phyloP scores from a whole-genome alignment of 257 asterid species.

The Penstemon newberryi region DNA sequence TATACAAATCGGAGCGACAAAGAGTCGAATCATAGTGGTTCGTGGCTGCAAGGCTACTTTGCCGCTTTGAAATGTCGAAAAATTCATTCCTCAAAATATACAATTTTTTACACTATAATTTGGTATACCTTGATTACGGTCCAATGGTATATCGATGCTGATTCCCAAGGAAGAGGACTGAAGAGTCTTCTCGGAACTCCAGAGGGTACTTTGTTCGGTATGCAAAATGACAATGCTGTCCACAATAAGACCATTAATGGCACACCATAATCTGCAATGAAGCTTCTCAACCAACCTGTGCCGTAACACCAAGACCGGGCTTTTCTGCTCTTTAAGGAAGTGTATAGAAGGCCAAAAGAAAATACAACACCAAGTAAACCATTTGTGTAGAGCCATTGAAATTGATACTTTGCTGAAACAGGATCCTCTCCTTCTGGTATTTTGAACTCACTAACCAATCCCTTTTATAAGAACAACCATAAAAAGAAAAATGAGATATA shows the following conservation, averaged over 20 bases:
- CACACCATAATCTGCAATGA: slow-evolving; percentile 61
- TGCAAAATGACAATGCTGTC: slow-evolving; percentile 40
- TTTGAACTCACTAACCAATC: slow-evolving; percentile 47
- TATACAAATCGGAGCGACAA: too few species aligned
- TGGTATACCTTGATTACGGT: slow-evolving; percentile 48
- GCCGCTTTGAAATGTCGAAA: too few species aligned
- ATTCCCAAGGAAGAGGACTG: slow-evolving; percentile 50
- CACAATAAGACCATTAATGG: slow-evolving; percentile 50
- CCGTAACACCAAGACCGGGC: slow-evolving; percentile 60
- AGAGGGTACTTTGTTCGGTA: slow-evolving; percentile 38
- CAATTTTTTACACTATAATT: neutral
- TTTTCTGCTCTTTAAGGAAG: slow-evolving; percentile 45
- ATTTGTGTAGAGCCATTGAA: slow-evolving; percentile 52
- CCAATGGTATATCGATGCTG: slow-evolving; percentile 51
- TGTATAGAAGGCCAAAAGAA: slow-evolving; percentile 45
- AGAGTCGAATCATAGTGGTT: too few species aligned
- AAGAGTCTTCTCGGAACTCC: slow-evolving; percentile 52
- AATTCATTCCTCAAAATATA: too few species aligned
- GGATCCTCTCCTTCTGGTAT: slow-evolving; percentile 45
- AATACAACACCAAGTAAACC: slow-evolving; percentile 53
- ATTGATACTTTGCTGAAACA: slow-evolving; percentile 32
- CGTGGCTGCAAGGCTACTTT: too few species aligned
- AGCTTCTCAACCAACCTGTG: slow-evolving; percentile 48
- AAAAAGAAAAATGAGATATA: too few species aligned
- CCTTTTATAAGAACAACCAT: slow-evolving; percentile 29